Base-by-base conservation (phyloP, 2,329 filamentous ascomycete species). In the Akanthomyces dipterigenus region DNA sequence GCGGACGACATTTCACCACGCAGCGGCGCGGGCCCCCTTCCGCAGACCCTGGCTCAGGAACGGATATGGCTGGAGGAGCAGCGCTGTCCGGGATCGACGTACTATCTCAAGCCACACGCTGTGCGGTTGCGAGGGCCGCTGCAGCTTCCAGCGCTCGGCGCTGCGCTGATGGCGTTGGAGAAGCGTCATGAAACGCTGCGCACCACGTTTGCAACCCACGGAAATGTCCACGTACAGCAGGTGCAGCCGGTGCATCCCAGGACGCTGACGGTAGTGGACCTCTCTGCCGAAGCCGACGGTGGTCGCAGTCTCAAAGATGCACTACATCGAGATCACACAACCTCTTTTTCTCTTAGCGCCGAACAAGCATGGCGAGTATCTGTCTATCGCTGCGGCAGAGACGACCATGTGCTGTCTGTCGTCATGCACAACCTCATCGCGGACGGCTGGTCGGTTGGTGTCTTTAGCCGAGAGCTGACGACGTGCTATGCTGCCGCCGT, bases 281-380 rank as follows among this genome's bases (percentile, higher is more conserved):
- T 18, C 20, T 34, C 31, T 9, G 8, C 31, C 6, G 31, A 34
- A 11, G 31, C 31, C 3, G 31, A 34, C 6, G 3, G 31, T 34
- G 6, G 8, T 6, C 11, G 31, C 31, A 31, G 28, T 31, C 26
- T 64, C 16, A 18, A 48, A 3, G 8, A 40, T 8, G 63, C 60
- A 2, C 46, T 63, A 1, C n/a, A 42, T 5, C 24, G 16, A 3
- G 64, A 69, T 2, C 64, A 69, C 36, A 56, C 54, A 2, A 64
- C 62, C 8, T 62, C 67, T 3, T 70, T 70, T 36, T 20, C 69
- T 43, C 61, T 70, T 9, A 11, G 55, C 2, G 48, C 62, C 0
- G 68, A 69, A 22, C 45, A 65, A 1, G 67, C 64, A 0, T 70
- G 66, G 67, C 63, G 67, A 45, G 64, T 64, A 1, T 34, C 60